Evolutionary conservation across 305 asterid genomes (phyloP), one percentile per base, ranked within the genome.

Genomic region (Andrographis paniculata): DNA sequence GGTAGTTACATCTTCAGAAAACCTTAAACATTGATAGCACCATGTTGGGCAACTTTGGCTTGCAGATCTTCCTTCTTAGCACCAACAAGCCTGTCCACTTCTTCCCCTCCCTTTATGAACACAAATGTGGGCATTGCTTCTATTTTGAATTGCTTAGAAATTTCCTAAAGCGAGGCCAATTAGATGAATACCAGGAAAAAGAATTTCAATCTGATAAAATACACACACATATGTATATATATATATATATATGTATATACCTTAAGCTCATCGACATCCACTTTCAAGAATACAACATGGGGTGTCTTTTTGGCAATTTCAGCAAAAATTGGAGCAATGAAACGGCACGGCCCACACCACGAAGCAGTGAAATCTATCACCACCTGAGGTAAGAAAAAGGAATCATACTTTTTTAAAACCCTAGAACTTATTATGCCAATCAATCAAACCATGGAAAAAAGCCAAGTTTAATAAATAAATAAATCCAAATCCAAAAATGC

Each of bases 311-410:
- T 87, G 36, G 97, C 95, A 13, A 76, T 16, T 15, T 87, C 97
- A 2, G 80, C 91, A 37, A 87, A 61, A 20, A 78, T 15, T 37
- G 94, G 91, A 42, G 80, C 56, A 42, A 87, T 84, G 37, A 87
- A 57, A 31, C 95, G 95, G 78, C 97, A 87, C 1, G 97, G 94
- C 1, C 79, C 78, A 9, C 95, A 81, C 95, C 95, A 84, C 2
- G 87, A 69, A 20, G 93, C 93, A 2, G 82, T 76, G 68, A 84
- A 84, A 61, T 84, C 89, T 15, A 84, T 55, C 56, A 84, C 93
- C 58, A 84, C 89, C 95, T 81, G 57, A 54, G 38, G 15, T 15
- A 3, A 38, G 3, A 18, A 16, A 15, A 38, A 4, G 19, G 1
- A 14, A n/a, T 38, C 19, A 38, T 11, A 35, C 2, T 33, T 38